Evolutionary conservation across 371 early-diverging fungal genomes (phyloP).

Genomic region (Fennellomyces sp.): DNA sequence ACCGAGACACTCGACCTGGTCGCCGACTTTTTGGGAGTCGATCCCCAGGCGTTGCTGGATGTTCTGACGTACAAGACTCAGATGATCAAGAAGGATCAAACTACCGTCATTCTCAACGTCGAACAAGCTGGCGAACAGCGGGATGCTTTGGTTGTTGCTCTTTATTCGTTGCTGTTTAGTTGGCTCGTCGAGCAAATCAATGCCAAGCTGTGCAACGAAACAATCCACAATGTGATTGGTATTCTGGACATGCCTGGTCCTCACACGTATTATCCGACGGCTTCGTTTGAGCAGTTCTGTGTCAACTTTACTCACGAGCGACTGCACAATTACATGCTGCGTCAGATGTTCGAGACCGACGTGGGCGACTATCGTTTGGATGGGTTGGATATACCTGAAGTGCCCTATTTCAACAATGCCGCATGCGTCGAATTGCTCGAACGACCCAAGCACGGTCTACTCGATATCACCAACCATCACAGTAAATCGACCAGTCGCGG

Average conservation of each 20-base stretch:
- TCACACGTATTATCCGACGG: slow-evolving; percentile 30
- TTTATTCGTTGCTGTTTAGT: slow-evolving; percentile 84
- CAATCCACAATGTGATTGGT: slow-evolving; percentile 72
- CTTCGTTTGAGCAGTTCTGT: slow-evolving; percentile 75
- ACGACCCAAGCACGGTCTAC: slow-evolving; percentile 53
- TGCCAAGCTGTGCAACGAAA: slow-evolving; percentile 69
- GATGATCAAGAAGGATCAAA: slow-evolving; percentile 78
- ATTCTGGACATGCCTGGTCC: slow-evolving; percentile 74
- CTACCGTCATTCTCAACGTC: slow-evolving; percentile 82
- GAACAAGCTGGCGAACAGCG: slow-evolving; percentile 75
- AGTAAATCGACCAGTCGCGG: slow-evolving; percentile 35
- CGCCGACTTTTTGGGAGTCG: slow-evolving; percentile 88
- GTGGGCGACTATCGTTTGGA: slow-evolving; percentile 55
- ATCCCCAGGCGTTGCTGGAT: slow-evolving; percentile 74
- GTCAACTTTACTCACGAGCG: slow-evolving; percentile 88
- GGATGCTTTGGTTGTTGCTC: slow-evolving; percentile 73
- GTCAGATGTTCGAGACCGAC: slow-evolving; percentile 68
- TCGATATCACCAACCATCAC: slow-evolving; percentile 60
- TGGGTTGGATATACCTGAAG: slow-evolving; percentile 54
- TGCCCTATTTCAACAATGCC: slow-evolving; percentile 54
- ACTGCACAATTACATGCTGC: slow-evolving; percentile 67
- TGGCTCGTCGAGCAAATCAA: slow-evolving; percentile 94
- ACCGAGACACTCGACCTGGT: slow-evolving; percentile 71
- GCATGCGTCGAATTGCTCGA: slow-evolving; percentile 57
- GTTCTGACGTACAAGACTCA: slow-evolving; percentile 86